These are phyloP conservation scores for Colletotrichum lentis DNA, from an alignment of 2,329 filamentous ascomycete species.

Conservation along the genomic window DNA sequence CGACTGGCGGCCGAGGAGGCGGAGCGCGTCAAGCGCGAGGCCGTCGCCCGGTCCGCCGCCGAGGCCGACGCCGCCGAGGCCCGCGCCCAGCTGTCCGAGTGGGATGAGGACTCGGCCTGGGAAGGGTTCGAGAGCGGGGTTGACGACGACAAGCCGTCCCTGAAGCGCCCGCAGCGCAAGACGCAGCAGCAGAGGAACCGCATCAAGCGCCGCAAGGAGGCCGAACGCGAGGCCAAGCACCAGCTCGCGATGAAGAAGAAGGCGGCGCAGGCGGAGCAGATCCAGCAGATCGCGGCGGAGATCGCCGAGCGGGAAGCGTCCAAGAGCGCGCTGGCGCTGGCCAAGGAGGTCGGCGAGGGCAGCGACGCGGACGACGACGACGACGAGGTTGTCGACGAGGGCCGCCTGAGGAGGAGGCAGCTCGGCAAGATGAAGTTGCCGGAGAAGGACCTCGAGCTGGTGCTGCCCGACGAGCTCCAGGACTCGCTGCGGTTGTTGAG, in stretches of 20 bases:
- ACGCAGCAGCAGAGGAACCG: conserved; percentile 87
- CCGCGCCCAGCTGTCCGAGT: conserved; percentile 71
- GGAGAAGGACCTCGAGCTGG: conserved; percentile 80
- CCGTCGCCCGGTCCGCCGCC: conserved; percentile 73
- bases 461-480: conserved; percentile 84
- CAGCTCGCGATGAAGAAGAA: conserved; percentile 78
- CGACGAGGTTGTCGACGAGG: conserved; percentile 66
- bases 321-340: conserved; percentile 49
- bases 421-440: conserved; percentile 79
- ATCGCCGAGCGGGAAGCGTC: conserved; percentile 65
- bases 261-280: conserved; percentile 73
- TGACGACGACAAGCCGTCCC: conserved; percentile 62
- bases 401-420: conserved; percentile 72
- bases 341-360: conserved; percentile 48
- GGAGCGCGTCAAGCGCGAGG: conserved; percentile 72
- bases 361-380: conserved; percentile 58
- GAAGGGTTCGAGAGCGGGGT: conserved; percentile 86
- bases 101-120: conserved; percentile 91
- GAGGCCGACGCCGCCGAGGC: conserved; percentile 78
- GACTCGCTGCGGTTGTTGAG: conserved; percentile 83
- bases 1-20: conserved; percentile 73
- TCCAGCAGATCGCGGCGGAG: conserved; percentile 74
- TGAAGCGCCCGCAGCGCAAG: conserved; percentile 83
- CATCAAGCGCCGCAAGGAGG: conserved; percentile 86
- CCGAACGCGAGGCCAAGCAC: conserved; percentile 78